These are phyloP conservation scores for Paralagenidium karlingii DNA, from an alignment of 352 stramenopile genomes.

Conservation along the genomic window DNA sequence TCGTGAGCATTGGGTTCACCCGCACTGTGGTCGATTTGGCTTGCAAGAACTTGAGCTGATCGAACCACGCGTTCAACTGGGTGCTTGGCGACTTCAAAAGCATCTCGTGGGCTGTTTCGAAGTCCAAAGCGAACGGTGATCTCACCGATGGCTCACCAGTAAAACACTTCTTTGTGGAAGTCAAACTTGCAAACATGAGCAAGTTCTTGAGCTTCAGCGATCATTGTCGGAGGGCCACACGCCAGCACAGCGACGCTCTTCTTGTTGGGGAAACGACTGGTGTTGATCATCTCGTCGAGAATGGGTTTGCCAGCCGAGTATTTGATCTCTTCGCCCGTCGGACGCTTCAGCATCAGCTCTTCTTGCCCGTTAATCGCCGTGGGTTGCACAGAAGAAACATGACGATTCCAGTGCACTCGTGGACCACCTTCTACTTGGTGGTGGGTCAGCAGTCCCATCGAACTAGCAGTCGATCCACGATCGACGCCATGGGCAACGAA, in stretches of 20 bases:
- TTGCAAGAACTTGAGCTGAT: too few relatives aligned
- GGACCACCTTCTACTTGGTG: not conserved
- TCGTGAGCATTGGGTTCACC: too few relatives aligned
- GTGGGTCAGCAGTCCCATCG: not conserved
- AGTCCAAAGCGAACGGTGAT: too few relatives aligned
- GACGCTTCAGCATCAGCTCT: constrained; percentile 26
- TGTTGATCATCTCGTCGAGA: constrained; percentile 61
- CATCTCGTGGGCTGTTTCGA: too few relatives aligned
- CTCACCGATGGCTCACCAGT: too few relatives aligned
- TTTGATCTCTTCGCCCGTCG: constrained; percentile 35
- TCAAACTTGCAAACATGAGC: constrained; percentile 50
- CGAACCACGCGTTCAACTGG: too few relatives aligned
- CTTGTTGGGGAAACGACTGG: constrained; percentile 50
- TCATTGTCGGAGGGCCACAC: constrained; percentile 62
- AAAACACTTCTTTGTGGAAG: constrained; percentile 80
- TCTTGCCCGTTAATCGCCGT: constrained; percentile 20
- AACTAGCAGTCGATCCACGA: not conserved
- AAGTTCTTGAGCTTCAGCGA: constrained; percentile 43
- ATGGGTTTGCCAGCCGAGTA: constrained; percentile 40
- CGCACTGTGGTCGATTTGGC: too few relatives aligned
- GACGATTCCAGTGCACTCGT: constrained; percentile 39
- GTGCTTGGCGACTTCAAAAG: too few relatives aligned
- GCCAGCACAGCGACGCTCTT: constrained; percentile 44
- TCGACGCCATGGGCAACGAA: too few relatives aligned
- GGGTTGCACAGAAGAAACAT: too few relatives aligned